Percentiles rank a stretch among this genome's conserved stretches.
Conservation (phyloP, 176 grass and related monocot genomes). For the barley (Hordeum vulgare) region DNA sequence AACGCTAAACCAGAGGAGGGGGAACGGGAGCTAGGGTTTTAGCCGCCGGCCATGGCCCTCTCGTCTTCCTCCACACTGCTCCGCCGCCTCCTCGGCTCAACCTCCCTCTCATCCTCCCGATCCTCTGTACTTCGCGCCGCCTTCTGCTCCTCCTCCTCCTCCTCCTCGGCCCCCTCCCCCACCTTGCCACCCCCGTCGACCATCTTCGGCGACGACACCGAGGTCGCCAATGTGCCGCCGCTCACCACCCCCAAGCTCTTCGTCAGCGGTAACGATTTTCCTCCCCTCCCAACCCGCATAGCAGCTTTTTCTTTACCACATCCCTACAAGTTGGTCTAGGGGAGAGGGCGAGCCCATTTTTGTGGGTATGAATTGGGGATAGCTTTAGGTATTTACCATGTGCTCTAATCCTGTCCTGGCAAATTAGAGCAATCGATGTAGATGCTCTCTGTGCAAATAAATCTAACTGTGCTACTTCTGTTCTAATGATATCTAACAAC, state of each 20-base stretch:
- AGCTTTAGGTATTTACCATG: neutral
- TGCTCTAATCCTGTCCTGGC: neutral
- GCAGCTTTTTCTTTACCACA: neutral
- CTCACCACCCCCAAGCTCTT: constrained; percentile 81
- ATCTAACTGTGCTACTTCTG: neutral
- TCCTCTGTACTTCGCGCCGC: constrained; percentile 12
- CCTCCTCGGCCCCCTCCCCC: neutral
- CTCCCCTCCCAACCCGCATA: neutral
- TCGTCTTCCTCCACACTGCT: constrained; percentile 27
- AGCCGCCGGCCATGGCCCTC: constrained; percentile 39
- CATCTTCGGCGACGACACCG: constrained; percentile 35
- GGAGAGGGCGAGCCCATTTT: neutral
- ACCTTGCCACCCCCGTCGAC: constrained; percentile 23
- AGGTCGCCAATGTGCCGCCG: constrained; percentile 58
- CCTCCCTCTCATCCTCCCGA: constrained; percentile 21
- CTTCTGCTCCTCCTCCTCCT: constrained; percentile 44
- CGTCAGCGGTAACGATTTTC: constrained; percentile 59
- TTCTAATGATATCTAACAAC: neutral
- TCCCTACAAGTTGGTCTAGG: neutral
- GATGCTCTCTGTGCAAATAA: too few species aligned
- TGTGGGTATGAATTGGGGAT: neutral
- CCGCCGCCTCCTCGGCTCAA: constrained; percentile 32
- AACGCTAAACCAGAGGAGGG: neutral
- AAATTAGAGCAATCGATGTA: neutral
- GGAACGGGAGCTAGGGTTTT: constrained; percentile 31